Evolutionary conservation across 495 filamentous ascomycete species (phyloP), one percentile per base, ranked within the genome.

Genomic region (Penicillium verhagenii): DNA sequence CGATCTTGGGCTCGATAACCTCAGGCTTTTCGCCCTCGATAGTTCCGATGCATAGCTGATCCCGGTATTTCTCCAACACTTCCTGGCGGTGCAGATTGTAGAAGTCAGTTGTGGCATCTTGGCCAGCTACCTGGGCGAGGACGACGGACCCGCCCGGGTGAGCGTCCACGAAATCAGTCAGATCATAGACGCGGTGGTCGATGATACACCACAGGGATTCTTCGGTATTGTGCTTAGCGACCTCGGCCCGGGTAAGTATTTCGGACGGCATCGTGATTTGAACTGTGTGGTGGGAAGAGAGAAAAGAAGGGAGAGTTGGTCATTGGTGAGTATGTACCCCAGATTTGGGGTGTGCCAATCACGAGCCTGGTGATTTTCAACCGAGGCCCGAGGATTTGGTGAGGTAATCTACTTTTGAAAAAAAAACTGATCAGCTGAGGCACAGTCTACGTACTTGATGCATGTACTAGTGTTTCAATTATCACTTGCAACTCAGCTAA

Each of bases 21-120:
- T 89, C 81, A 31, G 90, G 82, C 52, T 79, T 85, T 72, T 96
- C 89, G 57, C 86, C 87, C 35, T 82, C 76, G 60, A 96, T 67
- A 10, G 82, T 86, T 57, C 91, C 91, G 56, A 94, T 82, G 72
- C 81, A 87, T n/a, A 94, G 80, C 23, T 67, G 56, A 58, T 81
- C 74, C 4, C 70, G 65, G 79, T 94, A 94, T 61, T 90, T 91
- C 50, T 82, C 69, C 3, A 94, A 82, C 2, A 94, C 82, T 40
- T 79, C 76, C 18, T 82, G 81, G 31, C 85, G 83, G 42, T 83
- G 82, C 2, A 79, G 73, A 57, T 86, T 76, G 52, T 85, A 82
- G 53, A 82, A 86, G 0, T 70, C 76, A 20, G 70, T 69, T 3
- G 79, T 85, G 20, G 80, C 82, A 59, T 86, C 82, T 42, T 72